Evolutionary conservation across 768 basidiomycete species (phyloP).

Genomic region (Cystobasidium tubakii): DNA sequence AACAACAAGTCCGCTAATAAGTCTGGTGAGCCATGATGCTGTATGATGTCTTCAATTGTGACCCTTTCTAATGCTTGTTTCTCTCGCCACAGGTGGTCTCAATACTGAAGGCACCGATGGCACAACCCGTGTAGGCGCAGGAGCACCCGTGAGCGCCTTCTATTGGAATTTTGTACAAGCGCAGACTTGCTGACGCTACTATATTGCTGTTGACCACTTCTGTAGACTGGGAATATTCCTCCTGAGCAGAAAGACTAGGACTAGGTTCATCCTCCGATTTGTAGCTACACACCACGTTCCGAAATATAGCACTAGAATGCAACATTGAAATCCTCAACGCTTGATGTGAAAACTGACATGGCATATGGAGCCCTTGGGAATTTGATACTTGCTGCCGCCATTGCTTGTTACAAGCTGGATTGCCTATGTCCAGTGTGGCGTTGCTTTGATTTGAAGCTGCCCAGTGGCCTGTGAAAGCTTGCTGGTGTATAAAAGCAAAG

Average conservation of each 20-base stretch:
- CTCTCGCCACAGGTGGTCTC: constrained; percentile 14
- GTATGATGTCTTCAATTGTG: neutral
- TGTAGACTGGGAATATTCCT: constrained; percentile 31
- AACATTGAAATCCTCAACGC: no score
- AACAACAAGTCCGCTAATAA: constrained; percentile 29
- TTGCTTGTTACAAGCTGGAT: no score
- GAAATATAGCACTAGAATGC: neutral
- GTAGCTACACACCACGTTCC: no score
- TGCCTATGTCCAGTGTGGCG: no score
- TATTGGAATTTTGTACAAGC: neutral
- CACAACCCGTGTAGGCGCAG: constrained; percentile 19
- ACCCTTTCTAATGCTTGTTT: neutral
- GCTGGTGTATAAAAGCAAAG: no score
- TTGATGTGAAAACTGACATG: no score
- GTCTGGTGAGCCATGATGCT: constrained; percentile 2
- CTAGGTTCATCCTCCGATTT: no score
- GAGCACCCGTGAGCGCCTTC: constrained; percentile 19
- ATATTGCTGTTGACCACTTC: neutral
- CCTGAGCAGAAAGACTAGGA: constrained; percentile 16
- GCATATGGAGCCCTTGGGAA: no score
- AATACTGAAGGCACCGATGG: constrained; percentile 25
- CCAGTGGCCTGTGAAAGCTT: no score
- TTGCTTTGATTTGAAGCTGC: no score
- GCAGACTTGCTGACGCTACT: neutral
- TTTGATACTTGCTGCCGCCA: no score